phyloP scores from a whole-genome alignment of 495 filamentous ascomycete genomes.

The Astrocystis sublimbata region DNA sequence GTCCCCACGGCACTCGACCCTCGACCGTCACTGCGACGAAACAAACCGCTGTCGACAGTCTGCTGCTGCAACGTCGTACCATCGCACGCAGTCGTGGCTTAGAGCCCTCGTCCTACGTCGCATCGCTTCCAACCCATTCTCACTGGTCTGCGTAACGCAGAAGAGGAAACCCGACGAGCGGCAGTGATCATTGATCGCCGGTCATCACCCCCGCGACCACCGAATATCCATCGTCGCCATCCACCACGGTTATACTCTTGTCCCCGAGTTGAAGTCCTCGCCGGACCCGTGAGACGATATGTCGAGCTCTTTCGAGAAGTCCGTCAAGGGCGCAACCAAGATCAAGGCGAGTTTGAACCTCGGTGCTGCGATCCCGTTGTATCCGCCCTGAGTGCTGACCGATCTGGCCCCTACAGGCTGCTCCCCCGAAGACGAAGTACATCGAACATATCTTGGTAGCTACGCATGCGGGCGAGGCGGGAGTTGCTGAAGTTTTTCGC shows the following conservation, averaged over 20 bases:
- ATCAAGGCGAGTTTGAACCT: slow-evolving; percentile 67
- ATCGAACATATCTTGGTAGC: slow-evolving; percentile 97
- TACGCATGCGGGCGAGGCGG: slow-evolving; percentile 91
- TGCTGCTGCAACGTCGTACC: neutral
- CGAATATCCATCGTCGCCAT: too few relatives aligned
- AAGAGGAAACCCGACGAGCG: neutral
- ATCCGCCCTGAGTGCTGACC: slow-evolving; percentile 24
- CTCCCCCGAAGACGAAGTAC: slow-evolving; percentile 98
- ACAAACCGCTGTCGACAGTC: neutral
- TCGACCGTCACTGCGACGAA: neutral
- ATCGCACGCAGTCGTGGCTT: neutral
- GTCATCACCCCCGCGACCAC: neutral
- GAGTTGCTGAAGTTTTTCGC: slow-evolving; percentile 94
- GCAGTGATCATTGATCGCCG: neutral
- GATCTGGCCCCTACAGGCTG: slow-evolving; percentile 60
- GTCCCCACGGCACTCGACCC: neutral
- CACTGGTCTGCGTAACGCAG: slow-evolving; percentile 2
- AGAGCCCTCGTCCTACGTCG: slow-evolving; percentile 10
- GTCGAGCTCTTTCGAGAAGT: slow-evolving; percentile 86
- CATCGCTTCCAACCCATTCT: neutral
- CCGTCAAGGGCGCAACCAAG: slow-evolving; percentile 90
- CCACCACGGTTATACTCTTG: neutral
- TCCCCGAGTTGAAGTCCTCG: neutral
- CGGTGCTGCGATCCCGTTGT: neutral
- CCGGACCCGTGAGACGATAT: slow-evolving; percentile 44